Evolutionary conservation across 2,329 filamentous ascomycete genomes (phyloP).

Genomic region (Chaetomium olivaceum): DNA sequence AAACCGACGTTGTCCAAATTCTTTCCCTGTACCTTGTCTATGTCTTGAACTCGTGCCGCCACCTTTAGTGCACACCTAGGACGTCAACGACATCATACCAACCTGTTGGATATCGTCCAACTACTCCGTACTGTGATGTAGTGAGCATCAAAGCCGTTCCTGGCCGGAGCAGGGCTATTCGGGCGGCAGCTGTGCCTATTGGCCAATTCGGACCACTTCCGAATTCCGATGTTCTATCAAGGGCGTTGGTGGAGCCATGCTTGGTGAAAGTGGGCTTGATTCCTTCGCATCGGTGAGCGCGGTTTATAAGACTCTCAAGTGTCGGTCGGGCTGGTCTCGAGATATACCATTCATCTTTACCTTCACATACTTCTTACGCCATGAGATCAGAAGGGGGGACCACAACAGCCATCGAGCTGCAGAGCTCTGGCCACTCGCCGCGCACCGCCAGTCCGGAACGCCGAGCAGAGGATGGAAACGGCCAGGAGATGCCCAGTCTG

Average conservation of each 20-base stretch:
- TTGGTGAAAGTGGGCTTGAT: neutral
- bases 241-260: neutral
- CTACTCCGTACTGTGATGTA: neutral
- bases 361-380: neutral
- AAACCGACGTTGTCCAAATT: no score
- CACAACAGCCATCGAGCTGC: slow-evolving; percentile 18
- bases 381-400: slow-evolving; percentile 9
- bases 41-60: neutral
- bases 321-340: neutral
- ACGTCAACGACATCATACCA: neutral
- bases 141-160: neutral
- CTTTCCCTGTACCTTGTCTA: no score
- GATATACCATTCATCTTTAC: neutral
- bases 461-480: slow-evolving; percentile 16
- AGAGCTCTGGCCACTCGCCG: slow-evolving; percentile 3
- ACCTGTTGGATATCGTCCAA: no score
- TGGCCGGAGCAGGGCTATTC: neutral
- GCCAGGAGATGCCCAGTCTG: slow-evolving; percentile 34
- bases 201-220: neutral
- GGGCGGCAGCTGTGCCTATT: neutral
- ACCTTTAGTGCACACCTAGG: no score
- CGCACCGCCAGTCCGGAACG: slow-evolving; percentile 13
- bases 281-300: neutral
- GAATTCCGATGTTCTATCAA: neutral
- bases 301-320: neutral